These are phyloP conservation scores for Tolypocladium capitatum DNA, from an alignment of 2,329 filamentous ascomycete genomes.

Conservation along the genomic window DNA sequence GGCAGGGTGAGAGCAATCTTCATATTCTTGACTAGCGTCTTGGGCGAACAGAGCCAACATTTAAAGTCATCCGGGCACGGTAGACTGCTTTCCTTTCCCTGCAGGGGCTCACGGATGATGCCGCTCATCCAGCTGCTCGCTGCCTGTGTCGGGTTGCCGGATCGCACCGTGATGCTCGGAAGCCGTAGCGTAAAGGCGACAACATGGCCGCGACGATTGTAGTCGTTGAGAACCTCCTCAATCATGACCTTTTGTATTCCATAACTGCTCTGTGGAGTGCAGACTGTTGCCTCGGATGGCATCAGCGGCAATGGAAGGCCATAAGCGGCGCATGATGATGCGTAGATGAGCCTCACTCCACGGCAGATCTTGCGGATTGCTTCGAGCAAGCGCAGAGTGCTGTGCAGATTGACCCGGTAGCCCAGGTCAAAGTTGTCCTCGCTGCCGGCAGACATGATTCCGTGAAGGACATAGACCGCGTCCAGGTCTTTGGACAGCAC, in stretches of 20 bases:
- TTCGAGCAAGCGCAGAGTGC: slow-evolving; percentile 38
- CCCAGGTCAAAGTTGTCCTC: slow-evolving; percentile 42
- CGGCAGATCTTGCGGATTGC: slow-evolving; percentile 28
- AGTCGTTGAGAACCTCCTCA: slow-evolving; percentile 26
- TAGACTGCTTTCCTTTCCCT: slow-evolving; percentile 31
- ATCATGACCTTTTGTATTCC: slow-evolving; percentile 50
- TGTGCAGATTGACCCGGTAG: slow-evolving; percentile 43
- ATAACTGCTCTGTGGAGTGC: slow-evolving; percentile 44
- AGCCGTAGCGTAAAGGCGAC: slow-evolving; percentile 43
- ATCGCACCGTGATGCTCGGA: slow-evolving; percentile 47
- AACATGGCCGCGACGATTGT: slow-evolving; percentile 36
- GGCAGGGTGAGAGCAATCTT: slow-evolving; percentile 28
- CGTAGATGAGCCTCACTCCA: slow-evolving; percentile 40
- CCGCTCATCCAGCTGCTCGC: slow-evolving; percentile 48
- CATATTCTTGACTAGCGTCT: slow-evolving; percentile 35
- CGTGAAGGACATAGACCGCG: slow-evolving; percentile 43
- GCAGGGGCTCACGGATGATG: slow-evolving; percentile 44
- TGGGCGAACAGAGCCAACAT: slow-evolving; percentile 39
- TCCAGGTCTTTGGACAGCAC: slow-evolving; percentile 18
- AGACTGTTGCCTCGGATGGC: slow-evolving; percentile 25
- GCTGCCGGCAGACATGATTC: slow-evolving; percentile 49
- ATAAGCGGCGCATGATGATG: slow-evolving; percentile 45
- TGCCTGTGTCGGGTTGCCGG: slow-evolving; percentile 45
- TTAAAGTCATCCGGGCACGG: slow-evolving; percentile 31
- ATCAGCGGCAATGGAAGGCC: slow-evolving; percentile 35